These are phyloP conservation scores for Rhizopus stolonifer DNA, from an alignment of 371 early-diverging fungal species.

Conservation along the genomic window DNA sequence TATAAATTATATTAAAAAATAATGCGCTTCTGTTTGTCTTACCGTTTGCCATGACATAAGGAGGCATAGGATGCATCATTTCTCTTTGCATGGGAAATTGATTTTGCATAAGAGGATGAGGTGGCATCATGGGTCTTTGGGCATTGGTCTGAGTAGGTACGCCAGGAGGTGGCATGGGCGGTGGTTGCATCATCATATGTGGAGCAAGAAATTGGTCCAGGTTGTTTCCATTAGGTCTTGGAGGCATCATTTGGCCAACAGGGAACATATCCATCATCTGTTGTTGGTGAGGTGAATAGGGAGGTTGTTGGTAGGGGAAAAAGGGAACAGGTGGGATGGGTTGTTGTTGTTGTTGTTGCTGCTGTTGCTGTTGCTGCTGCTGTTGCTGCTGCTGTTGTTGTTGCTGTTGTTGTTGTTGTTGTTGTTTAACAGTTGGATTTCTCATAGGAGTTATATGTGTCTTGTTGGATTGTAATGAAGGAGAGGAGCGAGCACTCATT, in stretches of 20 bases:
- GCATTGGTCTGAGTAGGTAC: slow-evolving; percentile 2
- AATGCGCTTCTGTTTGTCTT: background rate
- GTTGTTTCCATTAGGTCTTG: slow-evolving; percentile 9
- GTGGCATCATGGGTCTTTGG: slow-evolving; percentile 33
- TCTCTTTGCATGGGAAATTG: slow-evolving; percentile 26
- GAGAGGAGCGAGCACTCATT: slow-evolving; percentile 57
- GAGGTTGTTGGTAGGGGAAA: slow-evolving; percentile 10
- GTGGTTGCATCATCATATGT: slow-evolving; percentile 26
- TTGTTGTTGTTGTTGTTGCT: slow-evolving; percentile 6
- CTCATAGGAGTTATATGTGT: slow-evolving; percentile 10
- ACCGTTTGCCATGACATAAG: slow-evolving; percentile 41
- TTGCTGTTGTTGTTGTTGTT: slow-evolving; percentile 8
- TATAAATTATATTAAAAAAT: background rate
- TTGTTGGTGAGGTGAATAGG: slow-evolving; percentile 15
- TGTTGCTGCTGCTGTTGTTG: no score
- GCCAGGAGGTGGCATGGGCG: slow-evolving; percentile 16
- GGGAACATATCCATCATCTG: slow-evolving; percentile 23
- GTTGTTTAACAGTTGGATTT: slow-evolving; percentile 4
- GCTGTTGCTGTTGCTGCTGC: slow-evolving; percentile 7
- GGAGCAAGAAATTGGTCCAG: slow-evolving; percentile 30
- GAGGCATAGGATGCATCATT: slow-evolving; percentile 32
- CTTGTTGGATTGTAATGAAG: slow-evolving; percentile 29
- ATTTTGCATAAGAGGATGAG: slow-evolving; percentile 19
- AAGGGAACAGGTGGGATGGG: background rate
- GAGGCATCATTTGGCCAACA: slow-evolving; percentile 10